Conservation (phyloP, 108 stramenopile species). For the Pseudonitzschia multiseries region DNA sequence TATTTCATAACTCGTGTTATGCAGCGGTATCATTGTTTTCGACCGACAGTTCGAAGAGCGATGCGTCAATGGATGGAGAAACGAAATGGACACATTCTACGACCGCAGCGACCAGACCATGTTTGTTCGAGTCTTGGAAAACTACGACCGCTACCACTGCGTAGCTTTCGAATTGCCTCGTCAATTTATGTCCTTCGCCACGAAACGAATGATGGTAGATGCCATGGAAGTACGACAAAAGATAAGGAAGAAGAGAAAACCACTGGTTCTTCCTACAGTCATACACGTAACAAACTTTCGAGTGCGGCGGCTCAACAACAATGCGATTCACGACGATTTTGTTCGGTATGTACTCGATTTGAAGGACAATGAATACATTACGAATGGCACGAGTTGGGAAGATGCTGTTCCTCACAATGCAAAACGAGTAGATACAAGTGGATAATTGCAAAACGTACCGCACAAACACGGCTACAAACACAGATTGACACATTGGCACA, state of each 20-base stretch:
- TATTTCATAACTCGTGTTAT: neutral
- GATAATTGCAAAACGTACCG: neutral
- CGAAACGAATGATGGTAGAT: conserved; percentile 7
- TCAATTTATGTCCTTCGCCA: neutral
- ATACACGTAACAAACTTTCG: conserved; percentile 10
- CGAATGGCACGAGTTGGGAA: conserved; percentile 5
- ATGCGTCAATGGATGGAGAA: conserved; percentile 16
- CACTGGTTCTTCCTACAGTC: neutral
- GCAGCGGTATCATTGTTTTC: conserved; percentile 6
- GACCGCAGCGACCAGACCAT: conserved; percentile 7
- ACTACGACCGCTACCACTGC: conserved; percentile 14
- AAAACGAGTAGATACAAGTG: neutral
- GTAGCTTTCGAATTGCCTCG: neutral
- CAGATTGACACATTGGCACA: too few relatives aligned
- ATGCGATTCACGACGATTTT: conserved; percentile 3
- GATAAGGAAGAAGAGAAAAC: neutral
- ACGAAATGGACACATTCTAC: conserved; percentile 11
- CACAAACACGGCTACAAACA: too few relatives aligned
- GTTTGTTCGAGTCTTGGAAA: conserved; percentile 7
- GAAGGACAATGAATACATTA: conserved; percentile 4
- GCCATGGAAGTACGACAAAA: neutral
- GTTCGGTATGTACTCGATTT: conserved; percentile 1
- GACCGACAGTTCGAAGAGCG: neutral
- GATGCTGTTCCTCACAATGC: neutral
- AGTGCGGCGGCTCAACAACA: neutral